Percentiles rank a stretch among this genome's conserved stretches.
These are phyloP conservation scores for Carex arenaria DNA, from an alignment of 202 grass and related monocot species.

Conservation along the genomic window DNA sequence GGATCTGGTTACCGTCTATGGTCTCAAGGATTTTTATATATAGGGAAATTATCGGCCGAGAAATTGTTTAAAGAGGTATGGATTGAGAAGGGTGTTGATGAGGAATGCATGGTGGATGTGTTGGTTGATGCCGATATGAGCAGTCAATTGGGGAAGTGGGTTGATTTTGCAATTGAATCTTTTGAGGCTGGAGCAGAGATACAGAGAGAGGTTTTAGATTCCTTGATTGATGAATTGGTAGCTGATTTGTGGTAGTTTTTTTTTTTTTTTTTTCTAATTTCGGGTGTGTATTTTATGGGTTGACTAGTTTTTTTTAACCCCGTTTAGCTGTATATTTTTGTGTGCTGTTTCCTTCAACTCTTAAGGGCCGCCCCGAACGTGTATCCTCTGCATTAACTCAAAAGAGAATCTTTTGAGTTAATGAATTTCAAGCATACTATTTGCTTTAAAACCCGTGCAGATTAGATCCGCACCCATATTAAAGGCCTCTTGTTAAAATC, in stretches of 20 bases:
- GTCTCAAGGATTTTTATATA: constrained; percentile 51
- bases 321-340: constrained; percentile 12
- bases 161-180: constrained; percentile 68
- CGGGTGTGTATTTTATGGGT: background rate
- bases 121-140: constrained; percentile 91
- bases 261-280: background rate
- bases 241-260: constrained; percentile 35
- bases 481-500: no score
- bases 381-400: no score
- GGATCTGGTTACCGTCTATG: constrained; percentile 55
- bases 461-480: no score
- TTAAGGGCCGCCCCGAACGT: no score
- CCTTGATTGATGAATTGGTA: constrained; percentile 62
- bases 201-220: constrained; percentile 36
- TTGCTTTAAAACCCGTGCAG: no score
- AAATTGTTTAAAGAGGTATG: constrained; percentile 73
- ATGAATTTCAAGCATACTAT: no score
- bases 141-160: constrained; percentile 61
- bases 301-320: background rate
- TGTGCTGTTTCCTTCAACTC: background rate
- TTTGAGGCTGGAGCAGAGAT: constrained; percentile 59
- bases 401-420: no score
- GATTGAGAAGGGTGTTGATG: constrained; percentile 42
- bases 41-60: constrained; percentile 45
- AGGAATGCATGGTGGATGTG: constrained; percentile 84